phyloP scores from a whole-genome alignment of 257 asterid species.

The Orobanche coerulescens region DNA sequence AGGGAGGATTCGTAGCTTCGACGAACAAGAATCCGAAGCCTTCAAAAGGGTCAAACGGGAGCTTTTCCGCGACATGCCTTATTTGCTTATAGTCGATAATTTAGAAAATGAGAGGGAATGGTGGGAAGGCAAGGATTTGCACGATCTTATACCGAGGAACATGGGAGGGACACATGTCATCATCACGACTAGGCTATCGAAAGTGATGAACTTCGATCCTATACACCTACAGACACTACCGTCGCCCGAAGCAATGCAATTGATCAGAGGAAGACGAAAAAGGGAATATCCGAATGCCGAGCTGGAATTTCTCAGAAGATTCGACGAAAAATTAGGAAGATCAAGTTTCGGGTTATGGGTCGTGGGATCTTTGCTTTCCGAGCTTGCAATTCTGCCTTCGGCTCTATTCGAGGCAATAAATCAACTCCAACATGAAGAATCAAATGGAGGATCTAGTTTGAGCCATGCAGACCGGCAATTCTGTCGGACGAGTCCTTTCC shows the following conservation, averaged over 20 bases:
- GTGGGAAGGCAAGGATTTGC: conserved; percentile 93
- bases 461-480: conserved; percentile 47
- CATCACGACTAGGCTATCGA: conserved; percentile 57
- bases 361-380: conserved; percentile 61
- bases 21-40: conserved; percentile 78
- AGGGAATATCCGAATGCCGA: conserved; percentile 51
- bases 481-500: conserved; percentile 46
- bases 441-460: conserved; percentile 22
- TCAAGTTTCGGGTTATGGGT: conserved; percentile 65
- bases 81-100: conserved; percentile 64
- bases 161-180: conserved; percentile 82
- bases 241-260: conserved; percentile 46
- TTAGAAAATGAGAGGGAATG: conserved; percentile 77
- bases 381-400: conserved; percentile 54
- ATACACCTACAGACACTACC: conserved; percentile 61
- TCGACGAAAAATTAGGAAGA: conserved; percentile 55
- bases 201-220: conserved; percentile 58
- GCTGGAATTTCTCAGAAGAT: conserved; percentile 45
- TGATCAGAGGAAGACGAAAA: conserved; percentile 57
- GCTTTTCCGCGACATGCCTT: conserved; percentile 83
- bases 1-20: conserved; percentile 69
- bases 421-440: conserved; percentile 40
- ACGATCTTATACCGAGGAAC: conserved; percentile 70
- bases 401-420: conserved; percentile 58
- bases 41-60: conserved; percentile 75